phyloP scores from a whole-genome alignment of 2,329 filamentous ascomycete species.

The Helminthosporium solani region DNA sequence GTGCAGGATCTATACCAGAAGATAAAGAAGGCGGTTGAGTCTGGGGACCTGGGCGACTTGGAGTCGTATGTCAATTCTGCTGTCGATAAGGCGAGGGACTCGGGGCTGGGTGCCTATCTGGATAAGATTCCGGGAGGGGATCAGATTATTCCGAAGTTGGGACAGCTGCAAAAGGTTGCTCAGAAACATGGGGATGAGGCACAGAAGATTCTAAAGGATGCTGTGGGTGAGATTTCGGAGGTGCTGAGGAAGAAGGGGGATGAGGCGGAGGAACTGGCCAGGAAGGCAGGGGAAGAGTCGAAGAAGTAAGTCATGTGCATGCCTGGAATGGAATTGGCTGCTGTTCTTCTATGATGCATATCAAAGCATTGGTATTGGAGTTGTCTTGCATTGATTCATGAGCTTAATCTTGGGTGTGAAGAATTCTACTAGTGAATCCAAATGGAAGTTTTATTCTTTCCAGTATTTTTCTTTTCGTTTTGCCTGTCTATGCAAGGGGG shows the following conservation, averaged over 20 bases:
- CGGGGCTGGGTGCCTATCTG: constrained; percentile 58
- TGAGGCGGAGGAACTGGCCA: constrained; percentile 32
- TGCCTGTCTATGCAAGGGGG: no score
- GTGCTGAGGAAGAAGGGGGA: constrained; percentile 38
- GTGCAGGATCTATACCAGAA: constrained; percentile 63
- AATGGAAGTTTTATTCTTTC: no score
- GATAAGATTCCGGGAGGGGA: constrained; percentile 64
- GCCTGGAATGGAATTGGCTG: no score
- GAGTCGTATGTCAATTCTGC: constrained; percentile 62
- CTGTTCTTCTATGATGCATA: no score
- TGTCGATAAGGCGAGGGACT: constrained; percentile 60
- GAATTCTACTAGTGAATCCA: no score
- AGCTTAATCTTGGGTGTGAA: no score
- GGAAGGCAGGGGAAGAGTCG: constrained; percentile 38
- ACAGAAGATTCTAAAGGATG: constrained; percentile 68
- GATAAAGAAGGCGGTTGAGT: constrained; percentile 61
- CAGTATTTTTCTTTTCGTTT: no score
- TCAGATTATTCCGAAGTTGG: constrained; percentile 65
- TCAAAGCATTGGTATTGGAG: no score
- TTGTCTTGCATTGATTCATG: no score
- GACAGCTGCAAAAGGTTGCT: constrained; percentile 64
- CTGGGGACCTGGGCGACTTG: constrained; percentile 60
- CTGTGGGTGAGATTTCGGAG: constrained; percentile 37
- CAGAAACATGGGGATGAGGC: constrained; percentile 69
- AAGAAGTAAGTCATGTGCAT: constrained; percentile 29